Conservation (phyloP, 1,284 basidiomycete species). For the Quambalaria eucalypti region DNA sequence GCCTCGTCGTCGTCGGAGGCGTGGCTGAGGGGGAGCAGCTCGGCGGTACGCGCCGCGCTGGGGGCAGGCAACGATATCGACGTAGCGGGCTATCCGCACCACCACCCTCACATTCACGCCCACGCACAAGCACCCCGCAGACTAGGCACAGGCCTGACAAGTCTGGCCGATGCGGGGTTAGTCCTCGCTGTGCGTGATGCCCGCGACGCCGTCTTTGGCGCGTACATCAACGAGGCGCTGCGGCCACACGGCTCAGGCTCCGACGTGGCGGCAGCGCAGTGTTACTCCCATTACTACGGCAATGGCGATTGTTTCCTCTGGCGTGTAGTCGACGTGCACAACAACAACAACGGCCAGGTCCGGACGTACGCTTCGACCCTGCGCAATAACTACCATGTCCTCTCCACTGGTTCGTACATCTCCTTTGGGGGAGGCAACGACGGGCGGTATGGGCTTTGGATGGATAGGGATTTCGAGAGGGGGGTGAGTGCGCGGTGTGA, state of each 20-base stretch:
- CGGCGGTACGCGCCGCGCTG: conserved; percentile 22
- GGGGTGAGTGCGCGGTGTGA: conserved; percentile 76
- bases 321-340: conserved; percentile 11
- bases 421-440: conserved; percentile 36
- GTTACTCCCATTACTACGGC: conserved; percentile 42
- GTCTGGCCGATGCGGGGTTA: conserved; percentile 31
- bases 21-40: conserved; percentile 33
- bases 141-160: conserved; percentile 20
- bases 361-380: conserved; percentile 79
- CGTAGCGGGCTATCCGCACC: neutral
- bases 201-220: conserved; percentile 41
- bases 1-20: conserved; percentile 12
- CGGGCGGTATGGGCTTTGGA: conserved; percentile 60
- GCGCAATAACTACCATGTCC: conserved; percentile 76
- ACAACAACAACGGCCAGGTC: conserved; percentile 1
- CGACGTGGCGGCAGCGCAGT: too few relatives aligned
- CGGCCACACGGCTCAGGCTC: too few relatives aligned
- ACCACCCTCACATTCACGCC: too few relatives aligned
- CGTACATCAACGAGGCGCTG: conserved; percentile 40
- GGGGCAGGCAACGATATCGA: conserved; percentile 3
- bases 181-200: conserved; percentile 36
- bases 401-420: conserved; percentile 57
- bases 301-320: conserved; percentile 36
- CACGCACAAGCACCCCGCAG: neutral
- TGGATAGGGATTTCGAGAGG: conserved; percentile 71